These are phyloP conservation scores for Penicillium manginii DNA, from an alignment of 495 filamentous ascomycete genomes.

Conservation along the genomic window DNA sequence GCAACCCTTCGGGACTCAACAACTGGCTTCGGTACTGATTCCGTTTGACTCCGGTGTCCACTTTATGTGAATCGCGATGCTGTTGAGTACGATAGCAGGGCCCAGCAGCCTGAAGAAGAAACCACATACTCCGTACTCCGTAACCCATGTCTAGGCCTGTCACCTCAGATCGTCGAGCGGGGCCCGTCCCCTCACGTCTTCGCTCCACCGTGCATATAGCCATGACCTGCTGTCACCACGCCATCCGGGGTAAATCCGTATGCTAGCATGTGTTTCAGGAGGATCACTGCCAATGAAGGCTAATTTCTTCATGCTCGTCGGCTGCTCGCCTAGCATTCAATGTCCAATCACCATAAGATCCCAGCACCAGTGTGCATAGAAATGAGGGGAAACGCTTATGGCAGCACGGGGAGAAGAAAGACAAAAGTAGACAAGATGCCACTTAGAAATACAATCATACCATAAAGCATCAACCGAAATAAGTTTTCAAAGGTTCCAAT, in stretches of 20 bases:
- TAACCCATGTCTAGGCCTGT: neutral
- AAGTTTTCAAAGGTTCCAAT: too few species aligned
- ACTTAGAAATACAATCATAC: too few species aligned
- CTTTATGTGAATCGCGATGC: neutral
- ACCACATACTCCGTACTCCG: neutral
- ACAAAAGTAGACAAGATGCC: too few species aligned
- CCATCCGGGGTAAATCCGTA: slow-evolving; percentile 10
- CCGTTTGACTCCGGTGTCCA: neutral
- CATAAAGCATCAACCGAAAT: too few species aligned
- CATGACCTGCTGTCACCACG: neutral
- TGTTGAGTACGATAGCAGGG: too few species aligned
- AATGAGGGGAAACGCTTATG: neutral
- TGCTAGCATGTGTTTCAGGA: neutral
- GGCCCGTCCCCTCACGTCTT: slow-evolving; percentile 17
- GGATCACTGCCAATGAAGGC: neutral
- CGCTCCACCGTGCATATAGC: slow-evolving; percentile 11
- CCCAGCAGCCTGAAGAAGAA: neutral
- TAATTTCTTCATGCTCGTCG: neutral
- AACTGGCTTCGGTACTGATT: neutral
- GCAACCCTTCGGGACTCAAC: neutral
- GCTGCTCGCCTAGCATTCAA: neutral
- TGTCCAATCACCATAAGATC: slow-evolving; percentile 2
- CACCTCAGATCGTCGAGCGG: slow-evolving; percentile 11
- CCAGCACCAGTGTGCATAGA: neutral
- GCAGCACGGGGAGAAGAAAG: too few species aligned